These are phyloP conservation scores for Stylonectria norvegica DNA, from an alignment of 2,329 filamentous ascomycete genomes.

Conservation along the genomic window DNA sequence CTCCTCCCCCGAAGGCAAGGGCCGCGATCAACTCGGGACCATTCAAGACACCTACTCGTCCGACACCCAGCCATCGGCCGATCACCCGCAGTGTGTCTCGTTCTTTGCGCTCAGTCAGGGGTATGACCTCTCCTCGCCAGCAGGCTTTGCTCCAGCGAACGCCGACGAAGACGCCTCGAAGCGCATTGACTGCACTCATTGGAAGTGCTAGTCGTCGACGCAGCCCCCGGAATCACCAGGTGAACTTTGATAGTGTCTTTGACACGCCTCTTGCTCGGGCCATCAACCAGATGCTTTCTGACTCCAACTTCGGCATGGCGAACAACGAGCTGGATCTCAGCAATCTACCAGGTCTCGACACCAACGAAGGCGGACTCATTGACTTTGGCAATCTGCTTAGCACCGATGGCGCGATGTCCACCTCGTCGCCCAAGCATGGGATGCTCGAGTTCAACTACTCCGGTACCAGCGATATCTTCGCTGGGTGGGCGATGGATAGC, in stretches of 20 bases:
- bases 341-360: conserved; percentile 38
- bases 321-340: conserved; percentile 44
- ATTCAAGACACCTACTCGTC: conserved; percentile 62
- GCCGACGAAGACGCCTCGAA: conserved; percentile 44
- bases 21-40: conserved; percentile 36
- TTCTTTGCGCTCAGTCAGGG: conserved; percentile 48
- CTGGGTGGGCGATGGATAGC: conserved; percentile 29
- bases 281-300: conserved; percentile 61
- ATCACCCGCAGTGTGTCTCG: conserved; percentile 59
- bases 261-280: conserved; percentile 61
- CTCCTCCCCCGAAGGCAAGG: conserved; percentile 49
- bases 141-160: conserved; percentile 44
- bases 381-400: conserved; percentile 49
- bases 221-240: conserved; percentile 41
- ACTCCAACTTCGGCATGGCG: conserved; percentile 46
- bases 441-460: conserved; percentile 30
- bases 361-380: conserved; percentile 33
- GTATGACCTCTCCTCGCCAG: conserved; percentile 44
- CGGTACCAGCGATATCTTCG: conserved; percentile 27
- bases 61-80: conserved; percentile 58
- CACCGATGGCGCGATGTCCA: conserved; percentile 46
- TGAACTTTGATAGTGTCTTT: conserved; percentile 37
- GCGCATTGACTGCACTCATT: conserved; percentile 17
- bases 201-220: conserved; percentile 38
- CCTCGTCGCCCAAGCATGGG: conserved; percentile 42